Evolutionary conservation across 208 protist species (phyloP).

Genomic region (Angomonas ambiguus): DNA sequence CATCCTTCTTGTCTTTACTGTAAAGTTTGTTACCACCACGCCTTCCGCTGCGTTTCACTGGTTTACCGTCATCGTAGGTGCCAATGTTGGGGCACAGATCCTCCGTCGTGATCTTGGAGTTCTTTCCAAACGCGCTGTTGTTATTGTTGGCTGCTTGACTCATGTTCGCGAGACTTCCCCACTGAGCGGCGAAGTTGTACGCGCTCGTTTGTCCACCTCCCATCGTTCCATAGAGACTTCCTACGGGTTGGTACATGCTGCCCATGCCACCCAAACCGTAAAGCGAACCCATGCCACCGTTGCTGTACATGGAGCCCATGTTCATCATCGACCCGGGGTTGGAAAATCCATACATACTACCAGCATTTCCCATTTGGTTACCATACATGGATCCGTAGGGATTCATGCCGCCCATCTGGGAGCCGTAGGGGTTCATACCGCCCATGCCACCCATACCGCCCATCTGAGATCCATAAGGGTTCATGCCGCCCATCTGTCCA

Average conservation of each 20-base stretch:
- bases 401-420: constrained; percentile 15
- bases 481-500: constrained; percentile 8
- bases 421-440: constrained; percentile 16
- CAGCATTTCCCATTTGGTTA: constrained; percentile 1
- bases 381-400: constrained; percentile 16
- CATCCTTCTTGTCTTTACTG: constrained; percentile 46
- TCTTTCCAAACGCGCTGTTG: constrained; percentile 32
- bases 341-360: constrained; percentile 19
- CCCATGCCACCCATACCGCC: constrained; percentile 15
- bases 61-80: constrained; percentile 38
- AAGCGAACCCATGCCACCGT: constrained; percentile 26
- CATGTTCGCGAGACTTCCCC: constrained; percentile 59
- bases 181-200: constrained; percentile 50
- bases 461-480: constrained; percentile 20
- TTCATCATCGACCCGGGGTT: constrained; percentile 15
- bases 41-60: constrained; percentile 55
- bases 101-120: constrained; percentile 26
- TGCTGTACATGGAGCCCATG: constrained; percentile 28
- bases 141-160: constrained; percentile 22
- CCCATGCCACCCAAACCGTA: constrained; percentile 30
- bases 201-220: constrained; percentile 23
- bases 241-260: constrained; percentile 22
- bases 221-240: constrained; percentile 21
- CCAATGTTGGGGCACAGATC: constrained; percentile 54
- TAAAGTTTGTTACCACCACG: constrained; percentile 67